Conservation (phyloP, 2,329 filamentous ascomycete genomes). For the Phoma sp. region DNA sequence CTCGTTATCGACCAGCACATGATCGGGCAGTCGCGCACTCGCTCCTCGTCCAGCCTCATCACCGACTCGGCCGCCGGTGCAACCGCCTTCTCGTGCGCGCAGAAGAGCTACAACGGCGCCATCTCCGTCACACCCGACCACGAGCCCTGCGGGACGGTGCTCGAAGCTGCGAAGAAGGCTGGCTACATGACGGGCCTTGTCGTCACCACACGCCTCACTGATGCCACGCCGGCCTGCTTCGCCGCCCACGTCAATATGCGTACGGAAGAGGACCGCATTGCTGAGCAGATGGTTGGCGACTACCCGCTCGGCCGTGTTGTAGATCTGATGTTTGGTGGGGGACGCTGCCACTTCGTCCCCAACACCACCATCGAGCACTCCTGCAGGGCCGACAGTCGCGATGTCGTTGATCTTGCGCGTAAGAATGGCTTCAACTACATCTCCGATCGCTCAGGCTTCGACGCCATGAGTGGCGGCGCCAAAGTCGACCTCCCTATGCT, state of each 20-base stretch:
- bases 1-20: constrained; percentile 85
- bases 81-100: constrained; percentile 90
- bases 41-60: constrained; percentile 82
- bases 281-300: constrained; percentile 87
- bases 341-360: constrained; percentile 89
- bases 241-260: constrained; percentile 83
- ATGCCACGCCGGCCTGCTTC: constrained; percentile 96
- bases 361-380: constrained; percentile 76
- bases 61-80: constrained; percentile 97
- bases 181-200: constrained; percentile 94
- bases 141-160: constrained; percentile 85
- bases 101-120: constrained; percentile 96
- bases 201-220: constrained; percentile 92
- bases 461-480: constrained; percentile 70
- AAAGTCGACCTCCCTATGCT: constrained; percentile 78
- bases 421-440: constrained; percentile 83
- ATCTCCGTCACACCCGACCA: constrained; percentile 88
- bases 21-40: constrained; percentile 86
- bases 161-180: constrained; percentile 90
- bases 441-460: constrained; percentile 74
- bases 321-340: constrained; percentile 91
- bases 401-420: constrained; percentile 75
- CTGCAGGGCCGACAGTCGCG: constrained; percentile 78
- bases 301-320: constrained; percentile 86
- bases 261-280: constrained; percentile 85